These are phyloP conservation scores for Boletellus ananas DNA, from an alignment of 768 basidiomycete species.

Conservation along the genomic window DNA sequence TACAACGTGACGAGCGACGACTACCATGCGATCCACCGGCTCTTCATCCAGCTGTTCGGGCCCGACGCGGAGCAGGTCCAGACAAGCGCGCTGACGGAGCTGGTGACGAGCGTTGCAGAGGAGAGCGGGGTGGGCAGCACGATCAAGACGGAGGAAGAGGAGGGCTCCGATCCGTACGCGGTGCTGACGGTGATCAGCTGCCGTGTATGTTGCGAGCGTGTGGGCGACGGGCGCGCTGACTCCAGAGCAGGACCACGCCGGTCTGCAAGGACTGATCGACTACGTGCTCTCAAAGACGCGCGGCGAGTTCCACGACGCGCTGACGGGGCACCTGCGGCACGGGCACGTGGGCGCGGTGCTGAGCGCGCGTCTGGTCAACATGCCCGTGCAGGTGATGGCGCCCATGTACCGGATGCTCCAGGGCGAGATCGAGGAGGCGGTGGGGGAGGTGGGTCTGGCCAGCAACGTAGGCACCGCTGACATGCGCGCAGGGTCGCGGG, in stretches of 20 bases:
- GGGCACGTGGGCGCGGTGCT: conserved; percentile 78
- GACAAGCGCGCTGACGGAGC: conserved; percentile 71
- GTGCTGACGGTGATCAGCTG: conserved; percentile 82
- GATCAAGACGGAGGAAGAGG: conserved; percentile 74
- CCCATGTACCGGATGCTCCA: conserved; percentile 89
- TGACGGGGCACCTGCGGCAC: conserved; percentile 40
- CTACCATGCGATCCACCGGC: conserved; percentile 80
- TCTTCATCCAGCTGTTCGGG: conserved; percentile 62
- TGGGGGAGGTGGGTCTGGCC: conserved; percentile 47
- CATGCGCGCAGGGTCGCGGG: conserved; percentile 43
- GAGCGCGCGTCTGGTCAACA: conserved; percentile 88
- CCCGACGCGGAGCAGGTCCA: conserved; percentile 73
- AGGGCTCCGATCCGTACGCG: conserved; percentile 71
- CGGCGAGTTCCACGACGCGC: conserved; percentile 48
- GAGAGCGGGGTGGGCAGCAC: conserved; percentile 82
- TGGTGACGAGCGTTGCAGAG: conserved; percentile 67
- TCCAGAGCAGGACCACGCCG: conserved; percentile 57
- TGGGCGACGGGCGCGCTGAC: not conserved
- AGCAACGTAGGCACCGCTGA: not conserved
- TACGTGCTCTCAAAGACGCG: conserved; percentile 67
- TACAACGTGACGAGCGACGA: conserved; percentile 82
- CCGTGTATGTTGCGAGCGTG: conserved; percentile 39
- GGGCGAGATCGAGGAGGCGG: conserved; percentile 75
- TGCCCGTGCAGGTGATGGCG: conserved; percentile 90
- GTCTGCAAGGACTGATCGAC: conserved; percentile 62